phyloP scores from a whole-genome alignment of 2,329 filamentous ascomycete species.

The Achaetomium macrosporum region DNA sequence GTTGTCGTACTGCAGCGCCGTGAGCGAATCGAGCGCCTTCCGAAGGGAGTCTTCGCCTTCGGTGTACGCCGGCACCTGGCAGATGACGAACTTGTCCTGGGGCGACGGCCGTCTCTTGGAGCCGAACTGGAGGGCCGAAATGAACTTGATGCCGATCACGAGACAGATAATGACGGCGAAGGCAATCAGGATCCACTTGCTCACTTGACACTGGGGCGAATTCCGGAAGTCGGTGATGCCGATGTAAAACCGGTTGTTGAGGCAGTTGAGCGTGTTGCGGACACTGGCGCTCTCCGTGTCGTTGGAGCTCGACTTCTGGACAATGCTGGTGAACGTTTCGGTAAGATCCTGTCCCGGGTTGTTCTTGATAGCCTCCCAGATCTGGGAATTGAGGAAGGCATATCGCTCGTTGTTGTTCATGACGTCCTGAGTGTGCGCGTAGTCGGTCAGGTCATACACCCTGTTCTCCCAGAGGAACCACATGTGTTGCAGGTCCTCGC shows the following conservation, averaged over 20 bases:
- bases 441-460: slow-evolving; percentile 88
- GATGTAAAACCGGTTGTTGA: slow-evolving; percentile 93
- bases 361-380: slow-evolving; percentile 63
- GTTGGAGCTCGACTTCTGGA: slow-evolving; percentile 46
- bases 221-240: slow-evolving; percentile 88
- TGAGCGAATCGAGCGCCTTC: slow-evolving; percentile 92
- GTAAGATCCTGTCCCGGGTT: slow-evolving; percentile 80
- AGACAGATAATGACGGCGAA: slow-evolving; percentile 73
- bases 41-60: slow-evolving; percentile 97
- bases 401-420: slow-evolving; percentile 52
- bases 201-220: slow-evolving; percentile 77
- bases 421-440: slow-evolving; percentile 68
- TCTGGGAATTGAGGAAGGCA: slow-evolving; percentile 63
- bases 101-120: slow-evolving; percentile 89
- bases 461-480: slow-evolving; percentile 75
- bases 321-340: slow-evolving; percentile 51
- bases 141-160: slow-evolving; percentile 92
- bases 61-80: slow-evolving; percentile 94
- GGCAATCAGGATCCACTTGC: slow-evolving; percentile 81
- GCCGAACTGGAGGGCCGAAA: slow-evolving; percentile 91
- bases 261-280: slow-evolving; percentile 77
- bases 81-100: slow-evolving; percentile 97
- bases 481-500: slow-evolving; percentile 58
- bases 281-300: slow-evolving; percentile 46
- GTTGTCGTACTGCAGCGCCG: slow-evolving; percentile 93